A percentile compares a stretch with the other conserved stretches of the same genome.
These are phyloP conservation scores for Wallemia mellicola DNA, from an alignment of 1,284 basidiomycete species.

Conservation along the genomic window DNA sequence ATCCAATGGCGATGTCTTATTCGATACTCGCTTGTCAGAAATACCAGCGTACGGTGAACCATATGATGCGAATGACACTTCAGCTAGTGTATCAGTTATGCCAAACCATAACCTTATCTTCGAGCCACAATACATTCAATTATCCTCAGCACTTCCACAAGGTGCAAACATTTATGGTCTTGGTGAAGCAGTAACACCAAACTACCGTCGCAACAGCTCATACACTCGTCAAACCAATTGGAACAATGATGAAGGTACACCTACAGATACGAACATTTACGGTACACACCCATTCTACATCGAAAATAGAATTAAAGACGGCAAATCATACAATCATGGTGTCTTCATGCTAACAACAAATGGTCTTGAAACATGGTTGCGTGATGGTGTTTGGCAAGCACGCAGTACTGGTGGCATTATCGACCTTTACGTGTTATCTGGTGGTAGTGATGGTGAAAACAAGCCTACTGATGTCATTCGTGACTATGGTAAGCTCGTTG, in stretches of 20 bases:
- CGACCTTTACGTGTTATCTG: constrained; percentile 7
- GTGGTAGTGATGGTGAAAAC: background rate
- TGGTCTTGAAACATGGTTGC: constrained; percentile 5
- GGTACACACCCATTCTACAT: constrained; percentile 11
- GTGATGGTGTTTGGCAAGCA: constrained; percentile 2
- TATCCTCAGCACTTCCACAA: constrained; percentile 9
- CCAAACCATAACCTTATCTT: constrained; percentile 25
- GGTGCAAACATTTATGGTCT: constrained; percentile 10
- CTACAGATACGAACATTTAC: constrained; percentile 10
- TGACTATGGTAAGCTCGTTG: constrained; percentile 5
- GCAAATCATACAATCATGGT: constrained; percentile 7
- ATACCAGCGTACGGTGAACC: constrained; percentile 8
- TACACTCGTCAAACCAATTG: constrained; percentile 10
- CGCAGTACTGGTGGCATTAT: constrained; percentile 5
- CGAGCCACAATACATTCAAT: constrained; percentile 45
- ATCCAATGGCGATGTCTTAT: constrained; percentile 27
- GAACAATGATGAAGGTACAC: constrained; percentile 10
- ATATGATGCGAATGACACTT: constrained; percentile 6
- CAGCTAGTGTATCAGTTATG: constrained; percentile 6
- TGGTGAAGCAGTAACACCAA: constrained; percentile 8
- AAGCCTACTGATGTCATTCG: constrained; percentile 4
- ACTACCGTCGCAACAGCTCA: constrained; percentile 8
- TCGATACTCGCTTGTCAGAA: constrained; percentile 29
- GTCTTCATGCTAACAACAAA: constrained; percentile 5
- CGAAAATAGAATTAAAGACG: constrained; percentile 5